A percentile compares a stretch with the other conserved stretches of the same genome.
Evolutionary conservation across 78 protist species (phyloP).

Genomic region (Carpediemonas membranifera): DNA sequence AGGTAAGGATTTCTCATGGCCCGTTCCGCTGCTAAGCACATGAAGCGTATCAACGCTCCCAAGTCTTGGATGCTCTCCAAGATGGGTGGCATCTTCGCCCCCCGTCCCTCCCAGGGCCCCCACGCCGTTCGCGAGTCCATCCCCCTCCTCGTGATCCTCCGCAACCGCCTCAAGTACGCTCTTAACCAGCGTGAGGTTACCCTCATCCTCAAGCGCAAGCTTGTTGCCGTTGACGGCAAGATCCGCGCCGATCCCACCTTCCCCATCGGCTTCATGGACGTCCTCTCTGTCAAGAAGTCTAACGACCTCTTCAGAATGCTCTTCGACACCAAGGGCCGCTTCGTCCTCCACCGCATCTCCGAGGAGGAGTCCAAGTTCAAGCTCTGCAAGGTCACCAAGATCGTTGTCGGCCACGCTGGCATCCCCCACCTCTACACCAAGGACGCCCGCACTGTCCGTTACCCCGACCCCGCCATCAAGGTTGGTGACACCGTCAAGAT

Average conservation of each 20-base stretch:
- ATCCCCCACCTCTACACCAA: constrained; percentile 88
- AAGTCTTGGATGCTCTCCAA: constrained; percentile 25
- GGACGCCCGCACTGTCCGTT: constrained; percentile 98
- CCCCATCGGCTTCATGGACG: constrained; percentile 99
- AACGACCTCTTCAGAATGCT: constrained; percentile 92
- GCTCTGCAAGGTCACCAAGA: constrained; percentile 64
- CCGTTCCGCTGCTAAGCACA: not conserved
- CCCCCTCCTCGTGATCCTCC: constrained; percentile 80
- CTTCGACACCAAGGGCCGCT: constrained; percentile 96
- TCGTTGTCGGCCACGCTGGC: constrained; percentile 51
- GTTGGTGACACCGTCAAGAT: constrained; percentile 81
- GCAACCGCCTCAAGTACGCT: constrained; percentile 97
- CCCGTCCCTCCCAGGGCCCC: constrained; percentile 89
- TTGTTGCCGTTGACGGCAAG: constrained; percentile 87
- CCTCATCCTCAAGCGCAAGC: constrained; percentile 70
- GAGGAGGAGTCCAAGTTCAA: too few relatives aligned
- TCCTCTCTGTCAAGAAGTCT: constrained; percentile 80
- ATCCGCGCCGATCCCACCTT: constrained; percentile 83
- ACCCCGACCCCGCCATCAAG: constrained; percentile 80
- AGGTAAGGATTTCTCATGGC: too few relatives aligned
- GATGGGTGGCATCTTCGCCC: constrained; percentile 57
- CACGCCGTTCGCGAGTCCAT: constrained; percentile 96
- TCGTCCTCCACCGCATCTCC: constrained; percentile 76
- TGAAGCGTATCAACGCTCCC: constrained; percentile 17
- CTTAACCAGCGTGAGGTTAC: constrained; percentile 81